Conservation (phyloP, 768 basidiomycete genomes). For the Pilatotrama ljubarskyi region DNA sequence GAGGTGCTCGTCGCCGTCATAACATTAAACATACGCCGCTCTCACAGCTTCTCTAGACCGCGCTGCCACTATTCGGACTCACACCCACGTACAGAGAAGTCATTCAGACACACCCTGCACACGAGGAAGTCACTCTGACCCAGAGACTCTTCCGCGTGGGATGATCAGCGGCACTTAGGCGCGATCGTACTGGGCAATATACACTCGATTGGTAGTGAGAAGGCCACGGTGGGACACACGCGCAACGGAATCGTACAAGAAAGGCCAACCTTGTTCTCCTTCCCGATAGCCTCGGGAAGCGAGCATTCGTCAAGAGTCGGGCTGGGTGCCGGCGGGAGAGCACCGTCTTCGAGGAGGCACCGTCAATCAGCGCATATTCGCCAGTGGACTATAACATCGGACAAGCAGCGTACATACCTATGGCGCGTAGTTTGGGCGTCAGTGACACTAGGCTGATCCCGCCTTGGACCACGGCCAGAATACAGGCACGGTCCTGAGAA, state of each 20-base stretch:
- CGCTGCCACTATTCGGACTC: background rate
- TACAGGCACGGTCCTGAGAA: slow-evolving; percentile 34
- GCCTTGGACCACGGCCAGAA: slow-evolving; percentile 35
- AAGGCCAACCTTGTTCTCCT: background rate
- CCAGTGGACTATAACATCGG: too few relatives aligned
- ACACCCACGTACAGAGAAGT: background rate
- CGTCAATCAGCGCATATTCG: too few relatives aligned
- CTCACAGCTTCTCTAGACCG: background rate
- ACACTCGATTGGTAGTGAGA: background rate
- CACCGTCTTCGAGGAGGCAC: background rate
- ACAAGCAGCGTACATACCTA: too few relatives aligned
- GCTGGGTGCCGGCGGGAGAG: background rate
- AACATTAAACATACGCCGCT: too few relatives aligned
- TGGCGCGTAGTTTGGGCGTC: background rate
- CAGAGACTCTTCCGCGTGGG: background rate
- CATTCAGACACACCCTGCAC: too few relatives aligned
- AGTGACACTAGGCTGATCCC: background rate
- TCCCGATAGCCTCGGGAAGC: background rate
- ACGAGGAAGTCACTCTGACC: too few relatives aligned
- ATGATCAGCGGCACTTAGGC: background rate
- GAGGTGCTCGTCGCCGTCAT: too few relatives aligned
- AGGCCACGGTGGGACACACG: background rate
- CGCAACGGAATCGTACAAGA: background rate
- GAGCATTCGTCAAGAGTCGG: background rate
- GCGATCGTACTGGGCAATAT: background rate